These are phyloP conservation scores for Quercus engelmannii DNA, from an alignment of 306 rosid genomes.

Conservation along the genomic window DNA sequence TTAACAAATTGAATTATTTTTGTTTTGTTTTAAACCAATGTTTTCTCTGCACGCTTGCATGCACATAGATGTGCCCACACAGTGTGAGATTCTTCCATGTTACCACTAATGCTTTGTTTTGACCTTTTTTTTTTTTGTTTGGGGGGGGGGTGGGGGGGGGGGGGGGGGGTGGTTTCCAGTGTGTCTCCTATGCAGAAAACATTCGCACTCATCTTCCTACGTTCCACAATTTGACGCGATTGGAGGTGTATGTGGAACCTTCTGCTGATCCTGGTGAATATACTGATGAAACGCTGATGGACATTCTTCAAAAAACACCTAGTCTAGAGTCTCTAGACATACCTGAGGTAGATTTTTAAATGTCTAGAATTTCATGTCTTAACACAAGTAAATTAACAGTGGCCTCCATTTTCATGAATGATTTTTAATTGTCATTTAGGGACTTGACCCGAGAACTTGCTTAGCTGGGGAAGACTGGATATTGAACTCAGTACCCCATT, in stretches of 20 bases:
- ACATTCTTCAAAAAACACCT: constrained; percentile 26
- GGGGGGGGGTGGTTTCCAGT: background rate
- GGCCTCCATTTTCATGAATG: background rate
- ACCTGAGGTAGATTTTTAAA: constrained; percentile 4
- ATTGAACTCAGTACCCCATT: constrained; percentile 5
- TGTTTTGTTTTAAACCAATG: too few relatives aligned
- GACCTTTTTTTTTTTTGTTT: background rate
- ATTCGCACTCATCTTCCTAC: background rate
- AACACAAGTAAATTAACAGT: too few relatives aligned
- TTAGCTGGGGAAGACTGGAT: constrained; percentile 4
- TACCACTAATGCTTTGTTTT: background rate
- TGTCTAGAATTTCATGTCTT: too few relatives aligned
- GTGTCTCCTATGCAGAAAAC: background rate
- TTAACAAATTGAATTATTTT: too few relatives aligned
- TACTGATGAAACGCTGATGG: background rate
- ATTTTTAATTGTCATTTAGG: constrained; percentile 7
- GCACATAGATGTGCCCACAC: too few relatives aligned
- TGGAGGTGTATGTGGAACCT: background rate
- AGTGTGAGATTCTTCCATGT: background rate
- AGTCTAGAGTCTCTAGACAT: constrained; percentile 10
- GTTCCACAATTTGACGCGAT: constrained; percentile 18
- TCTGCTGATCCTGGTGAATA: background rate
- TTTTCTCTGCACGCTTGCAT: background rate
- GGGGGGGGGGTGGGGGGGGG: too few relatives aligned
- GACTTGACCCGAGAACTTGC: constrained; percentile 1